Percentiles rank a stretch among this genome's conserved stretches.
Evolutionary conservation across 2,329 filamentous ascomycete genomes (phyloP).

Genomic region (Sphaerulina musiva): DNA sequence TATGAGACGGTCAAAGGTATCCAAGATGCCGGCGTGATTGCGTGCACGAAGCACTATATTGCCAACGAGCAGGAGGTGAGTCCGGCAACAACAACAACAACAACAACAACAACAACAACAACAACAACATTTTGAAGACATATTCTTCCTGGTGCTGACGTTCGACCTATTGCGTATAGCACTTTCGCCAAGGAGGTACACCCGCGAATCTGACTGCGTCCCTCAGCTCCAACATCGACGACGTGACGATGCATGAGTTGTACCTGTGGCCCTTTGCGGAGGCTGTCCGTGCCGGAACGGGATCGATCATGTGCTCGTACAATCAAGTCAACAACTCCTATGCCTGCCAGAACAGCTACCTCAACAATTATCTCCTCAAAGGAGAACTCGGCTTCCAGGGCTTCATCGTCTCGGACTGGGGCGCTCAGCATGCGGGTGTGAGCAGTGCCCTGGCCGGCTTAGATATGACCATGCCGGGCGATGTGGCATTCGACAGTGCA

Average conservation of each 20-base stretch:
- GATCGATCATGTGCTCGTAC: slow-evolving; percentile 56
- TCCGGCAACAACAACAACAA: too few species aligned
- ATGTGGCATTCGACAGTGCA: slow-evolving; percentile 65
- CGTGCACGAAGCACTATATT: slow-evolving; percentile 74
- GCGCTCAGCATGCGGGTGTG: slow-evolving; percentile 64
- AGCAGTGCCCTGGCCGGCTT: slow-evolving; percentile 63
- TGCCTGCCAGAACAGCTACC: slow-evolving; percentile 67
- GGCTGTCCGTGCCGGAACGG: slow-evolving; percentile 46
- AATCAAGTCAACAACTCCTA: slow-evolving; percentile 64
- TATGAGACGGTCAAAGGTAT: slow-evolving; percentile 71
- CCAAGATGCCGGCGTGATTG: slow-evolving; percentile 73
- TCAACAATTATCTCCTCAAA: slow-evolving; percentile 71
- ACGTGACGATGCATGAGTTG: slow-evolving; percentile 51
- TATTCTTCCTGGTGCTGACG: too few species aligned
- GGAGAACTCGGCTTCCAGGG: slow-evolving; percentile 75
- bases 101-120: too few species aligned
- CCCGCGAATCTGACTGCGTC: slow-evolving; percentile 53
- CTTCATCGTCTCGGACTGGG: slow-evolving; percentile 63
- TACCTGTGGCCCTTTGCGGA: slow-evolving; percentile 46
- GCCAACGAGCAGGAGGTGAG: slow-evolving; percentile 61
- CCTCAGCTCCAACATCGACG: slow-evolving; percentile 56
- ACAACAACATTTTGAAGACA: too few species aligned
- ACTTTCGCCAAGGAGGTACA: slow-evolving; percentile 54
- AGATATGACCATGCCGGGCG: slow-evolving; percentile 72
- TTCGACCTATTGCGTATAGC: slow-evolving; percentile 22